Evolutionary conservation across 2,329 filamentous ascomycete genomes (phyloP).

Genomic region (Arthrobotrys musiformis): DNA sequence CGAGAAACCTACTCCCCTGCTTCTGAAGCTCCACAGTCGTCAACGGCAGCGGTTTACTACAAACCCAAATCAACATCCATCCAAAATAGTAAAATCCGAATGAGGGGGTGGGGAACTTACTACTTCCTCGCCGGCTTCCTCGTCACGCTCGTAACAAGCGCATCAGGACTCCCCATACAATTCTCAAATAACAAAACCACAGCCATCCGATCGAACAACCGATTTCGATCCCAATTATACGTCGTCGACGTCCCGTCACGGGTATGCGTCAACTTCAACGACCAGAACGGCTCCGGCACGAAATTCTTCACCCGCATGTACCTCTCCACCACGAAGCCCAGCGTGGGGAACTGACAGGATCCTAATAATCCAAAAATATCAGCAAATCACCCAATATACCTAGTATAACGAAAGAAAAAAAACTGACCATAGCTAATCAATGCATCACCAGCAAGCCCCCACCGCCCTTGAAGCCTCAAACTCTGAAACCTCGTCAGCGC

Average conservation of each 20-base stretch:
- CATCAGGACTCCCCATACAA: slow-evolving; percentile 79
- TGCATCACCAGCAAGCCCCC: slow-evolving; percentile 71
- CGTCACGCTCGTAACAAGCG: slow-evolving; percentile 83
- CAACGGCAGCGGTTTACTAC: slow-evolving; percentile 80
- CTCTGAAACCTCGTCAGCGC: slow-evolving; percentile 92
- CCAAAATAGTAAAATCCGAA: neutral
- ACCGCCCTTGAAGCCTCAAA: slow-evolving; percentile 77
- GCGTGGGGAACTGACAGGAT: slow-evolving; percentile 94
- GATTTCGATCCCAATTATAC: slow-evolving; percentile 83
- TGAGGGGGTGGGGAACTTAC: slow-evolving; percentile 60
- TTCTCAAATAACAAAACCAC: slow-evolving; percentile 85
- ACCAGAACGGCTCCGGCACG: slow-evolving; percentile 90
- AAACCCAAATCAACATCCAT: neutral
- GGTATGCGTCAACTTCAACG: slow-evolving; percentile 82
- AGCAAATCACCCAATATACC: slow-evolving; percentile 22
- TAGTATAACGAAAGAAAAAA: neutral
- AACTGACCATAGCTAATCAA: slow-evolving; percentile 82
- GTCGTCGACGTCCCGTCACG: slow-evolving; percentile 81
- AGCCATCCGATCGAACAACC: slow-evolving; percentile 86
- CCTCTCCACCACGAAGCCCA: slow-evolving; percentile 95
- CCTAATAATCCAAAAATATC: slow-evolving; percentile 64
- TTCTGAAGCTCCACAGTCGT: slow-evolving; percentile 98
- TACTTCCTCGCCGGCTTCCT: slow-evolving; percentile 94
- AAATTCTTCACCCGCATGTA: slow-evolving; percentile 96
- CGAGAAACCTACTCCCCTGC: slow-evolving; percentile 86